phyloP scores from a whole-genome alignment of 805 yeast species.

The Starmerella apis region DNA sequence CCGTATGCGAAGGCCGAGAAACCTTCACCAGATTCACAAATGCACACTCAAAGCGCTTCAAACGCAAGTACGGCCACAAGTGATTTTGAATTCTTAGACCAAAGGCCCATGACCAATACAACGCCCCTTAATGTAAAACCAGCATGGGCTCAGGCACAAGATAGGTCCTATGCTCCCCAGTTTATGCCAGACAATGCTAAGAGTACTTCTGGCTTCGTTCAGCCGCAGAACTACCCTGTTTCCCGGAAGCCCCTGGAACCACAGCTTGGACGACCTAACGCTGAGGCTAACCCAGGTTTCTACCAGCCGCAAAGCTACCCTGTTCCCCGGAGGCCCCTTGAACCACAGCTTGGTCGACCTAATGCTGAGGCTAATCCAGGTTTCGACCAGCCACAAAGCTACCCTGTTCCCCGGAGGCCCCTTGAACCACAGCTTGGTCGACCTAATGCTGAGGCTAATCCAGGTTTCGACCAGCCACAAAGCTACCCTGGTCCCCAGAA shows the following conservation, averaged over 20 bases:
- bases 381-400: no score
- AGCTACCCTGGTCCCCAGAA: no score
- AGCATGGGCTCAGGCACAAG: constrained; percentile 7
- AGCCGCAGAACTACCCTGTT: not conserved
- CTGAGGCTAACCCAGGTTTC: no score
- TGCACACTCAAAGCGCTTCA: constrained; percentile 3
- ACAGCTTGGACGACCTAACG: not conserved
- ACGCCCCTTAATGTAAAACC: constrained; percentile 5
- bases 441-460: no score
- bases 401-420: no score
- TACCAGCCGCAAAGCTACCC: no score
- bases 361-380: no score
- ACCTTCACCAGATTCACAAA: constrained; percentile 2
- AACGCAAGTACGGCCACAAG: constrained; percentile 9
- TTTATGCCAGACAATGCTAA: not conserved
- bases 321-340: no score
- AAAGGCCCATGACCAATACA: not conserved
- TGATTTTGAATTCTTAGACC: constrained; percentile 4
- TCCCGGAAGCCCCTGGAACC: not conserved
- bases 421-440: no score
- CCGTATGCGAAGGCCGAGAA: not conserved
- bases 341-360: no score
- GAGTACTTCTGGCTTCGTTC: not conserved
- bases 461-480: no score
- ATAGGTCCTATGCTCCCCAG: not conserved